Evolutionary conservation across 495 filamentous ascomycete genomes (phyloP), one percentile per base, ranked within the genome.

Genomic region (Talaromyces thailandensis): DNA sequence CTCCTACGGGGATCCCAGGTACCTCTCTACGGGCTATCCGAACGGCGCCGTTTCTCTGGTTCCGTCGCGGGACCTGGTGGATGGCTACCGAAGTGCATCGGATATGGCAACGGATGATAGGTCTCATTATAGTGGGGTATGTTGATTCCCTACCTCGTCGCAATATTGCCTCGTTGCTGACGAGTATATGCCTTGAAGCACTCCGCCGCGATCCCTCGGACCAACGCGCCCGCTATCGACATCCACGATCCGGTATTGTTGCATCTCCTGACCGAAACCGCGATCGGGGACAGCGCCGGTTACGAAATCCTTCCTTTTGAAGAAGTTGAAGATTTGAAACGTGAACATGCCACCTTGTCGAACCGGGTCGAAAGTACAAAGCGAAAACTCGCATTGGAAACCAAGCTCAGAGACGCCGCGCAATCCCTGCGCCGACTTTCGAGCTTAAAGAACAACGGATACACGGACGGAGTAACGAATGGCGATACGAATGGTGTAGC

Each of bases 201-300:
- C 74, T 56, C 61, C 70, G 28, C 51, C 63, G 40, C 72, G 74
- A 53, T 72, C 71, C 21, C 72, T 31, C 53, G 31, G 37, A 40
- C 70, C 43, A 80, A 71, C 63, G 79, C 80, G 6, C 73, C 71
- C 21, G 69, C 75, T 12, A 70, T 80, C 25, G 77, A 81, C 63
- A 65, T 74, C 56, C 76, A 74, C 62, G 86, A 89, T 66, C 82
- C 82, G 9, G 81, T 88, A 23, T 77, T 80, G 9, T 83, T 96
- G 73, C 96, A 98, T 73, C 78, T 98, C 16, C 80, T 98, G 60
- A 93, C 93, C 65, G 93, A 97, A 75, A 97, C 91, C 28, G 94
- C 94, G 9, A 85, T 97, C 64, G 84, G 84, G 48, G 94, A 98
- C 73, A 93, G 91, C 71, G 84, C 84, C 66, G 75, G 84, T 62